Base-by-base conservation (phyloP, 768 basidiomycete genomes). In the Kwoniella europaea region DNA sequence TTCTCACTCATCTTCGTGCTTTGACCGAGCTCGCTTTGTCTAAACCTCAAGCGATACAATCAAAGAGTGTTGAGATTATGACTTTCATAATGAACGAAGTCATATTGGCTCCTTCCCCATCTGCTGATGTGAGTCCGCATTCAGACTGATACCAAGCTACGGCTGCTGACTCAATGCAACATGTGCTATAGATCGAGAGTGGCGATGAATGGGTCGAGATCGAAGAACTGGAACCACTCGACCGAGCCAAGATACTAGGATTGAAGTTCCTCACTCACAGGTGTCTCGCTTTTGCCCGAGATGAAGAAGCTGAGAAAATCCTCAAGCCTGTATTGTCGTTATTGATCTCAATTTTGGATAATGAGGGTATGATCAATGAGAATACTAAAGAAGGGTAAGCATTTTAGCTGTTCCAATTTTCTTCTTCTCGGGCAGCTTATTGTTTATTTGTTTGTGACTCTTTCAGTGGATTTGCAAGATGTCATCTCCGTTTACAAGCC, bases 251-350 rank as follows among this genome's bases (percentile, higher is more conserved):
- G 79, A 79, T 97, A 3, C 84, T 90, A 9, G 87, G 89, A 1
- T 81, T 98, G 24, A 94, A 97, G 83, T 87, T 95, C 5, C 90
- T 90, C 79, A 87, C 92, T 27, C 90, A 94, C 81, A 89, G 94
- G 18, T 89, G 90, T 78, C 85, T 96, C 13, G 88, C 91, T 0
- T 90, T 91, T 75, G 88, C 88, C 0, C 74, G 83, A 6, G 84
- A 87, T 16, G 10, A 65, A 24, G 72, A 82, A 4, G 76, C 91
- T 7, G 71, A 88, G 29, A 89, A 91, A 35, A 87, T 92, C 57
- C 88, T 91, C 1, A 87, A 86, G 3, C 93, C 94, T 0, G 90
- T 92, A 15, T 80, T 94, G 50, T 90, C 90, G 76, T 88, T 96
- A 86, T 85, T 95, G 41, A 86, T 88, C 13, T 88, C 89, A 0